A percentile compares a stretch with the other conserved stretches of the same genome.
Conservation (phyloP, 208 protist genomes). For the Hexamita inflata region DNA sequence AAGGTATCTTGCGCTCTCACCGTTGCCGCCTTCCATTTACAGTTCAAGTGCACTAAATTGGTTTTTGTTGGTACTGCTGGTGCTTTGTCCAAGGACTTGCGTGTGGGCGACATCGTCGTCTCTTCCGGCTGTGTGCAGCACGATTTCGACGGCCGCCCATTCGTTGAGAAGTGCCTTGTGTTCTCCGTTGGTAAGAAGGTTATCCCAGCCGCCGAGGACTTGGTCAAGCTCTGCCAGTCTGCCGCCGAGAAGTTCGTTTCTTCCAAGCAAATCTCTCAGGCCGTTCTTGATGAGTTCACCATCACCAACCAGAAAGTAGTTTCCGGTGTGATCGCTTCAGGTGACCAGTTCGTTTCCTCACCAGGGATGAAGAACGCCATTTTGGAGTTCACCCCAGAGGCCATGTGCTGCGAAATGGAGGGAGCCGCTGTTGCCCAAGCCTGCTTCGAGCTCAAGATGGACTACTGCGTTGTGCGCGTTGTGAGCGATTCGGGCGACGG, state of each 20-base stretch:
- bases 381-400: neutral
- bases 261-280: too few species aligned
- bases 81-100: neutral
- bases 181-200: neutral
- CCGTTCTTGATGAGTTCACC: too few species aligned
- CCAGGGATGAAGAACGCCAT: neutral
- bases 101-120: neutral
- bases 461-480: neutral
- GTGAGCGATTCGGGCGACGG: neutral
- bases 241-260: neutral
- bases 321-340: neutral
- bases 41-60: neutral
- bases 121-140: neutral
- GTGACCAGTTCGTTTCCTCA: neutral
- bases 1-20: neutral
- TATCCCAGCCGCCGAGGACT: neutral
- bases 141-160: neutral
- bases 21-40: neutral
- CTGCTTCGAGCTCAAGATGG: conserved; percentile 2
- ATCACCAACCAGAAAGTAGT: too few species aligned
- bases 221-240: neutral
- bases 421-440: conserved; percentile 1
- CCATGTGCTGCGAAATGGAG: conserved; percentile 3
- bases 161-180: neutral
- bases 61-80: neutral